Evolutionary conservation across 2,329 filamentous ascomycete species (phyloP), one percentile per base, ranked within the genome.

Genomic region (Arthrobotrys conoides): DNA sequence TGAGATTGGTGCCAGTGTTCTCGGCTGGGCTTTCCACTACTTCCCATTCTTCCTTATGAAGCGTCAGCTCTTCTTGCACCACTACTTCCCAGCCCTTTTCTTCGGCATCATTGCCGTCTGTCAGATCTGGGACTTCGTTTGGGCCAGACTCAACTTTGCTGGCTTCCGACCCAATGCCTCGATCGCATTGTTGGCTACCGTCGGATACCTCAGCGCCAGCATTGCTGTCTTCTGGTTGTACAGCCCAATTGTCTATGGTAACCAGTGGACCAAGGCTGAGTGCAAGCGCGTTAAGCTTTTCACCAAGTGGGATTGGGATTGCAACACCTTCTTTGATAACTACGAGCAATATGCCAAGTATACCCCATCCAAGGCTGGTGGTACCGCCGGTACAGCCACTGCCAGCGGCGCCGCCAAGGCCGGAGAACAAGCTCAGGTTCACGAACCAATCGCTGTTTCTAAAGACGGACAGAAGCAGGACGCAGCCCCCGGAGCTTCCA

Each of bases 31-130:
- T 59, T 91, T 99, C 85, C 96, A 99, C 86, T 99, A 97, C 87
- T 98, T 99, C 88, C 96, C 96, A 10, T 99, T 99, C 87, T 99
- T 91, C 87, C 89, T 99, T 73, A 98, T 99, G 96, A 91, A 96
- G 84, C 94, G 96, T 82, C 96, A 99, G 86, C 90, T 99, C 41
- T 99, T 99, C 88, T 88, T 99, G 80, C 96, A 99, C 85, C 96
- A 99, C 86, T 99, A 99, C 85, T 96, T 99, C 85, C 96, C 96
- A 0, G 96, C 96, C 1, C 89, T 99, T 14, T 97, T 97, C 86
- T 99, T 99, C 84, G 94, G 92, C 80, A 90, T 99, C 82, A 91
- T 98, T 81, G 91, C 92, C 8, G 88, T 97, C 71, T 96, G 91
- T 85, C 95, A 98, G 85, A 89, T 92, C 63, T 95, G 93, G 85